Evolutionary conservation across 202 grass and related monocot species (phyloP).

Genomic region (Setaria italica): DNA sequence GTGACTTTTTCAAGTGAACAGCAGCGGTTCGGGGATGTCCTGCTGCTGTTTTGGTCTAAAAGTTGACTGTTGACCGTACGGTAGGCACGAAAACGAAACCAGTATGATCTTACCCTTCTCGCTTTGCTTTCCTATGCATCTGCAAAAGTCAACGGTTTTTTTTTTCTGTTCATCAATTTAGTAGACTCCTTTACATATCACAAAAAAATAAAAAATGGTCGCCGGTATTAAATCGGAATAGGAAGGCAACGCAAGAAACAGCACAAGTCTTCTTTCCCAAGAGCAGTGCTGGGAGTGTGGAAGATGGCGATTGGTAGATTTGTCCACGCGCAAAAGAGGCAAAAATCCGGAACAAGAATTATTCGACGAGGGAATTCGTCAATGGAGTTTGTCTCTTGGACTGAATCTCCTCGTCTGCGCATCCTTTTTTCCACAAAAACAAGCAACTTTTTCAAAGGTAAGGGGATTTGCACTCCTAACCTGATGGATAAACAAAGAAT

Average conservation of each 20-base stretch:
- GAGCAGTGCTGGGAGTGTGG: background rate
- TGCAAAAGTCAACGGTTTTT: background rate
- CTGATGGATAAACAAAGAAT: slow-evolving; percentile 1
- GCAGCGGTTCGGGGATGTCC: too few relatives aligned
- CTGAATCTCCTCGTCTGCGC: slow-evolving; percentile 18
- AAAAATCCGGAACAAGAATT: slow-evolving; percentile 39
- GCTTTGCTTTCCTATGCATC: background rate
- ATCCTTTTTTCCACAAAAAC: slow-evolving; percentile 21
- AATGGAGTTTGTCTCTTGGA: slow-evolving; percentile 12
- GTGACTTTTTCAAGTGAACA: background rate
- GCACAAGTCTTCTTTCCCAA: background rate
- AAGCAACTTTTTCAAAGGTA: slow-evolving; percentile 42
- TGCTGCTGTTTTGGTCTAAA: background rate
- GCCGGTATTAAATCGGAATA: slow-evolving; percentile 25
- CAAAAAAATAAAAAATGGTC: background rate
- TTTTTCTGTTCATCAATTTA: slow-evolving; percentile 18
- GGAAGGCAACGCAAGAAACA: background rate
- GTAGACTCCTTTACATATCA: background rate
- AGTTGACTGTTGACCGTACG: background rate
- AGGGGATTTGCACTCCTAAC: background rate
- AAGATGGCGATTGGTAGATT: slow-evolving; percentile 18
- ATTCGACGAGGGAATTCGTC: slow-evolving; percentile 45
- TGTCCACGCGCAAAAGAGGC: slow-evolving; percentile 24
- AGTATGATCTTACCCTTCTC: background rate
- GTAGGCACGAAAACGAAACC: background rate